Evolutionary conservation across 2,329 filamentous ascomycete genomes (phyloP).

Genomic region (Zymoseptoria tritici): DNA sequence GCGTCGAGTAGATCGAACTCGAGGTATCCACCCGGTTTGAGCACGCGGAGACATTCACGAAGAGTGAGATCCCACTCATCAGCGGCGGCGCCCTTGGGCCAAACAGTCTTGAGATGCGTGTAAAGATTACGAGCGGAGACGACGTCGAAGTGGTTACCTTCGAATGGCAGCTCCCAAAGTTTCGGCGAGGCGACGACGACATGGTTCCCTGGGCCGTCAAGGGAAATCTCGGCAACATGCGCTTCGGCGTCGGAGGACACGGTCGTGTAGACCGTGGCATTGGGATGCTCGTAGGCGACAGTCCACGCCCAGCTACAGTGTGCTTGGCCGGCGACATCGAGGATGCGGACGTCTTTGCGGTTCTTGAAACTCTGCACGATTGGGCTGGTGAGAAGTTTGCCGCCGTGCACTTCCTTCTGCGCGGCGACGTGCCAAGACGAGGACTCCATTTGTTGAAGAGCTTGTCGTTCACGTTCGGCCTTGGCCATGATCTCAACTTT

Average conservation of each 20-base stretch:
- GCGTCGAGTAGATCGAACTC: slow-evolving; percentile 88
- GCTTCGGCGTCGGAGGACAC: slow-evolving; percentile 31
- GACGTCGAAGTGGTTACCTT: slow-evolving; percentile 78
- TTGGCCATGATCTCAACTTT: slow-evolving; percentile 26
- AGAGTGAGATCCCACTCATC: slow-evolving; percentile 88
- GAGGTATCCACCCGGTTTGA: slow-evolving; percentile 87
- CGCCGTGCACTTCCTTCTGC: slow-evolving; percentile 52
- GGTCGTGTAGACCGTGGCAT: slow-evolving; percentile 81
- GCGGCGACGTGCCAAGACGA: slow-evolving; percentile 58
- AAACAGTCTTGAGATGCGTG: slow-evolving; percentile 64
- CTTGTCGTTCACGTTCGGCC: slow-evolving; percentile 70
- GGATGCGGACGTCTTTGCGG: slow-evolving; percentile 53
- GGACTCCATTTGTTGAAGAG: slow-evolving; percentile 60
- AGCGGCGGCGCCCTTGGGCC: slow-evolving; percentile 41
- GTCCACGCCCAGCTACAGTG: slow-evolving; percentile 96
- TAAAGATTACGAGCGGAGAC: slow-evolving; percentile 85
- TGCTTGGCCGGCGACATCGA: slow-evolving; percentile 79
- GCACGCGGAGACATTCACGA: slow-evolving; percentile 76
- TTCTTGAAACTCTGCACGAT: slow-evolving; percentile 34
- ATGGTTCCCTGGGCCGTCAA: slow-evolving; percentile 82
- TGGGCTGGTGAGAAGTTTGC: slow-evolving; percentile 51
- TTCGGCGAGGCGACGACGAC: slow-evolving; percentile 70
- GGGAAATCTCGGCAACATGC: slow-evolving; percentile 54
- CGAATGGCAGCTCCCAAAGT: slow-evolving; percentile 77
- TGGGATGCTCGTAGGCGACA: slow-evolving; percentile 75